Base-by-base conservation (phyloP, 495 filamentous ascomycete genomes). In the Neurospora intermedia region DNA sequence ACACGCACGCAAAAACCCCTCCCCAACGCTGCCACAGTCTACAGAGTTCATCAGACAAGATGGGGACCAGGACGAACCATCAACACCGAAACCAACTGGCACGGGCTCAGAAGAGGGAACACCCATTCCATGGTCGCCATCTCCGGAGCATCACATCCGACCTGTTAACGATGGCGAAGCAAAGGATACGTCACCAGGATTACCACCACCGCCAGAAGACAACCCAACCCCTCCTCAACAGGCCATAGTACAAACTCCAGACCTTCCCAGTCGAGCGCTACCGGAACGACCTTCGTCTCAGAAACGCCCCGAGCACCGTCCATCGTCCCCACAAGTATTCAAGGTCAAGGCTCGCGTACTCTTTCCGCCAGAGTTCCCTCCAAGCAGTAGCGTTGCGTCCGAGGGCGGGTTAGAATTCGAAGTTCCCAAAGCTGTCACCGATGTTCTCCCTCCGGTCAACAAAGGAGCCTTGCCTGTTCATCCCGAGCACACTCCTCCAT, bases 331-430 rank as follows among this genome's bases (percentile, higher is more conserved):
- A 1, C 2, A 16, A 6, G 43, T 40, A 0, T 69, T 35, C 70
- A 59, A 45, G 35, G 69, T 71, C 18, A 69, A n/a, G n/a, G 54
- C 18, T 35, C 72, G 40, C 39, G 38, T 62, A 18, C 43, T 23
- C 8, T 45, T 72, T 13, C 31, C 77, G 0, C 35, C 18, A 9
- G 39, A 76, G 0, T 78, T 83, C 35, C 77, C 80, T 27, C 76
- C 76, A 6, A 85, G 81, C 70, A 81, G 80, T 66, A 80, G 79
- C 46, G 43, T 69, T 8, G 75, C 73, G 7, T 83, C 84, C 18
- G 88, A 90, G 10, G 83, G 83, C 3, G 83, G 84, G n/a, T 83
- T 90, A 77, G 87, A 89, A 62, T 76, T 86, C 16, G 82, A 84
- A 77, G 78, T 87, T 6, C 88, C 88, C 35, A 80, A 80, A 70